Evolutionary conservation across 805 yeast genomes (phyloP).

Genomic region (Naumovozyma baii): DNA sequence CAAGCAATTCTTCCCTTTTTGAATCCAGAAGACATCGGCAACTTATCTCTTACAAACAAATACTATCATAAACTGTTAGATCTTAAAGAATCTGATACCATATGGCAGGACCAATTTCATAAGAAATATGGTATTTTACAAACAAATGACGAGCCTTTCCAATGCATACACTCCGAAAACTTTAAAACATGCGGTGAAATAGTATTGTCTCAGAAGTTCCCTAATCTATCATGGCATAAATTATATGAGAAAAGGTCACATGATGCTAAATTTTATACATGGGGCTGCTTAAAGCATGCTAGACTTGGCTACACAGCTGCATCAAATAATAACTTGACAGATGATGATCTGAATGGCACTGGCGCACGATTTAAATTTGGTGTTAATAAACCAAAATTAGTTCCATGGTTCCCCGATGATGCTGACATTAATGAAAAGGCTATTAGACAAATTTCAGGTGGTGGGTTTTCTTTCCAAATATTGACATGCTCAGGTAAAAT

Average conservation of each 20-base stretch:
- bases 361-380: conserved; percentile 22
- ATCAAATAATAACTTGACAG: conserved; percentile 15
- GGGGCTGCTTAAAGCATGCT: conserved; percentile 29
- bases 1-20: conserved; percentile 24
- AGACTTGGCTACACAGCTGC: conserved; percentile 25
- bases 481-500: conserved; percentile 47
- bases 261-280: conserved; percentile 21
- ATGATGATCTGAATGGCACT: conserved; percentile 13
- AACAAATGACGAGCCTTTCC: conserved; percentile 26
- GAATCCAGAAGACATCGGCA: conserved; percentile 20
- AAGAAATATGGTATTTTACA: conserved; percentile 21
- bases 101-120: conserved; percentile 27
- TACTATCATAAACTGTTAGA: conserved; percentile 24
- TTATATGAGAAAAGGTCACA: conserved; percentile 16
- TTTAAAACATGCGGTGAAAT: conserved; percentile 21
- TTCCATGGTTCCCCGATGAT: conserved; percentile 21
- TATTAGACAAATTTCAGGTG: conserved; percentile 38
- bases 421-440: conserved; percentile 10
- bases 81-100: conserved; percentile 17
- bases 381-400: conserved; percentile 20
- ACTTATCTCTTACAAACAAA: conserved; percentile 25
- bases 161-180: conserved; percentile 9
- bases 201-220: conserved; percentile 13
- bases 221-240: conserved; percentile 20
- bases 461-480: conserved; percentile 56